Evolutionary conservation across 352 stramenopile genomes (phyloP), one percentile per base, ranked within the genome.

Genomic region (Phytophthora chlamydospora): DNA sequence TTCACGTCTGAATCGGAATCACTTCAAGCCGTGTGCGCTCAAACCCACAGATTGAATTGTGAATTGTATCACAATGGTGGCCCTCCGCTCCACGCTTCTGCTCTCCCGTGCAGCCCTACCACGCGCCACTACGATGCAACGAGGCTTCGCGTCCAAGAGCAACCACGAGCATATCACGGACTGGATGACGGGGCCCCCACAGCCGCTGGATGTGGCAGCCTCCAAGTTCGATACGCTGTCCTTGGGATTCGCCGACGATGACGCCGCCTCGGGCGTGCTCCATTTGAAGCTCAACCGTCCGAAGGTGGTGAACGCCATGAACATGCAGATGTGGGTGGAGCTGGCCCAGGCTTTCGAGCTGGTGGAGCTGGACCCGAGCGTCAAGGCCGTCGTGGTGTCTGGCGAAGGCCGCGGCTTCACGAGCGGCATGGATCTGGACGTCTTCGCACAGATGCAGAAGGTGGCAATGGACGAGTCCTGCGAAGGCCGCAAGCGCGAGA

Each of bases 261-360:
- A 78, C 33, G 50, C 73, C 9, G 67, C 71, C 11, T 69, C 78
- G 38, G 71, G 85, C 40, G 83, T 97, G 21, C 58, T 92, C 16
- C 78, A 92, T 66, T 58, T 97, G 43, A 82, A 88, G 53, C 75
- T 97, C 24, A 77, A 93, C 39, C 88, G 89, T 9, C 90, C 90
- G 4, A 89, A 87, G 59, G 78, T 87, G 43, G 63, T 93, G 41
- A 97, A 97, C 42, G 85, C 88, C 29, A 91, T 97, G 74, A 91
- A 94, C 68, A 92, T 97, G 83, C 83, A 89, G 56, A 93, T 96
- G 80, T 97, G 89, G 89, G 63, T 80, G 29, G 89, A 97, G 17
- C 51, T 96, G 39, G 74, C 75, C 14, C 56, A 81, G 39, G 75
- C 79, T 13, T 97, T 96, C 34, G 68, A 88, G 29, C 59, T 75